Evolutionary conservation across 768 basidiomycete genomes (phyloP).

Genomic region (Lanmaoa rubissima): DNA sequence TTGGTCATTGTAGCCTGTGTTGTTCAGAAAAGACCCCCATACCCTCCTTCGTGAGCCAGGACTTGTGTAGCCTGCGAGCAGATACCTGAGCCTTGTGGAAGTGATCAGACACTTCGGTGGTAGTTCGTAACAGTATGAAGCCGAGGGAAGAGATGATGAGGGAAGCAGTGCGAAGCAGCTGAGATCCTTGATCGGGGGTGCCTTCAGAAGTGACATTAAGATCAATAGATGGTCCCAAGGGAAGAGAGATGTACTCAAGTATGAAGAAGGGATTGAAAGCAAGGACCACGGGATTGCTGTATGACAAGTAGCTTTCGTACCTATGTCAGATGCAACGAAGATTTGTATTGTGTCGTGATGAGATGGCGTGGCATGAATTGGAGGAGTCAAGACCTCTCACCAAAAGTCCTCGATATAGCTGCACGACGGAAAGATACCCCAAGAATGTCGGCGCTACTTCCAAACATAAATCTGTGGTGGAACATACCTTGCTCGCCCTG

Average conservation of each 20-base stretch:
- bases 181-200: slow-evolving; percentile 78
- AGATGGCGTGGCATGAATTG: background rate
- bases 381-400: slow-evolving; percentile 41
- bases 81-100: too few species aligned
- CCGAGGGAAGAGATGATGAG: slow-evolving; percentile 87
- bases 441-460: background rate
- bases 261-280: slow-evolving; percentile 97
- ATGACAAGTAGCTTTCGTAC: too few species aligned
- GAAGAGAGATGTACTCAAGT: slow-evolving; percentile 66
- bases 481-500: slow-evolving; percentile 65
- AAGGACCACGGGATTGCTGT: slow-evolving; percentile 90
- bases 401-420: slow-evolving; percentile 98
- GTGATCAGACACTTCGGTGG: too few species aligned
- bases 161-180: slow-evolving; percentile 84
- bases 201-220: slow-evolving; percentile 38
- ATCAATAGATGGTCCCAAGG: background rate
- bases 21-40: too few species aligned
- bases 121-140: too few species aligned
- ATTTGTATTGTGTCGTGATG: background rate
- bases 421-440: background rate
- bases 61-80: too few species aligned
- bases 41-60: too few species aligned
- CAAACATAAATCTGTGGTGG: background rate
- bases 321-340: slow-evolving; percentile 16
- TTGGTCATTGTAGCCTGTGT: too few species aligned